Conservation (phyloP, 257 asterid species). For the Solanum dulcamara region DNA sequence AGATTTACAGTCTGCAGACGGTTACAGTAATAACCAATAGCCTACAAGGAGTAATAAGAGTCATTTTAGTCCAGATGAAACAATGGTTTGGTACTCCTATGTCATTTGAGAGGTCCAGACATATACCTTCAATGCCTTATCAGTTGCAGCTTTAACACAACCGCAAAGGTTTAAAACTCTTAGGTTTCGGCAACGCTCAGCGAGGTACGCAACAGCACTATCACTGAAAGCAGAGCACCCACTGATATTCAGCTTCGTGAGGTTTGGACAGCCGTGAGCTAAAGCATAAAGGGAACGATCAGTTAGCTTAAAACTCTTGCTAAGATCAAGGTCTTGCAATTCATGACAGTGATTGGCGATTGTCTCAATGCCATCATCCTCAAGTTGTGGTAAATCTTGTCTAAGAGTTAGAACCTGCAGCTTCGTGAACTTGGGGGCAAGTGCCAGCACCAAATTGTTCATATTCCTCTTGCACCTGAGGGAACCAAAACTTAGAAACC, state of each 20-base stretch:
- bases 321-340: constrained; percentile 75
- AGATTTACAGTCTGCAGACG: constrained; percentile 69
- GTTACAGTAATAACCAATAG: constrained; percentile 72
- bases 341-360: constrained; percentile 65
- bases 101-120: background rate
- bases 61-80: background rate
- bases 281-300: constrained; percentile 68
- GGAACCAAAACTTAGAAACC: background rate
- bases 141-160: constrained; percentile 77
- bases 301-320: constrained; percentile 77
- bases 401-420: constrained; percentile 60
- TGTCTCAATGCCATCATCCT: constrained; percentile 59
- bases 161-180: constrained; percentile 83
- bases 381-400: constrained; percentile 79
- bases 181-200: constrained; percentile 58
- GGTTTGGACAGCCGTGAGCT: constrained; percentile 76
- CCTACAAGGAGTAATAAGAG: constrained; percentile 27
- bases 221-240: constrained; percentile 85
- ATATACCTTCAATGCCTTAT: constrained; percentile 73
- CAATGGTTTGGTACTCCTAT: background rate
- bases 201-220: constrained; percentile 59
- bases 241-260: constrained; percentile 70
- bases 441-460: constrained; percentile 64
- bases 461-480: constrained; percentile 89
- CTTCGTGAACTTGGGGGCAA: constrained; percentile 67